Base-by-base conservation (phyloP, 2,329 filamentous ascomycete genomes). In the Trichoderma polysporum region DNA sequence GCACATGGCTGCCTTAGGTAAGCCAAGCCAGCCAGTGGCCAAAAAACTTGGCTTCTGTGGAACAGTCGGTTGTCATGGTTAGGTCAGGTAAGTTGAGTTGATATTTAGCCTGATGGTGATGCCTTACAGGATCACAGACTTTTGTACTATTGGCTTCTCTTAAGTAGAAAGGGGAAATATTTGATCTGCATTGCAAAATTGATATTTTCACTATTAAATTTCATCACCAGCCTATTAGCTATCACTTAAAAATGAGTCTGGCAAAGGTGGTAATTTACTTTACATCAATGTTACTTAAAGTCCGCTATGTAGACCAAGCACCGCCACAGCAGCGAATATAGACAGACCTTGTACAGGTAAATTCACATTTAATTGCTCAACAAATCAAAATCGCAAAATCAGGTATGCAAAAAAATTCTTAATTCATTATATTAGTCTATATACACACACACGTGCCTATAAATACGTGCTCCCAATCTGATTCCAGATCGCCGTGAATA, bases 1-100 rank as follows among this genome's bases (percentile, higher is more conserved):
- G 56, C 61, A 54, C 62, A 56, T 45, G 56, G 45, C 35, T 54
- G 59, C 47, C 4, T 68, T 68, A 68, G 29, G 66, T 68, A 68
- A 68, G 66, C 66, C 54, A 33, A 47, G 61, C 54, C 56, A 39
- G 39, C 59, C 39, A 13, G 8, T 63, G 61, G 47, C 47, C 5
- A 22, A 57, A 49, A 54, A n/a, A n/a, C 27, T 35, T 22, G 39
- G 57, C n/a, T 27, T 49, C 41, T 13, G 45, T 22, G n/a, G 29
- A 57, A 57, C 53, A 57, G n/a, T 58, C 35, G 35, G 37, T 15
- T 29, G 25, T 58, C 15, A 17, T 45, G 19, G 9, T 45, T 29
- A 22, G 39, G 37, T 41, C 56, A 57, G 25, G 29, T 19, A 35
- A 45, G 13, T 27, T 31, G n/a, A n/a, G n/a, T n/a, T n/a, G n/a